A percentile compares a stretch with the other conserved stretches of the same genome.
Evolutionary conservation across 2,329 filamentous ascomycete genomes (phyloP).

Genomic region (Penicillium aurantiogriseum): DNA sequence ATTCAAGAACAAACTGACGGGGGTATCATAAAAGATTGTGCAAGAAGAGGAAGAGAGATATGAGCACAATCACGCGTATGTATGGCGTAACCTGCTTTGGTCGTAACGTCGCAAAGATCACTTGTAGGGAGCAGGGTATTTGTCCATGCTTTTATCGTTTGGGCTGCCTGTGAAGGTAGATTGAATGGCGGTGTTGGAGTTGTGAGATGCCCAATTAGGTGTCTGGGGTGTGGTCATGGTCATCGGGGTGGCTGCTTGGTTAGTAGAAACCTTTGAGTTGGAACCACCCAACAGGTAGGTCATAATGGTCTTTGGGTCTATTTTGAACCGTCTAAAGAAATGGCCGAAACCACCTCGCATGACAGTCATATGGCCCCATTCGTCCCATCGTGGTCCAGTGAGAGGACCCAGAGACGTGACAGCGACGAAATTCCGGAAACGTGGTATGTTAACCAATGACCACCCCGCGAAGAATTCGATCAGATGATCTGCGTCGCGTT

Average conservation of each 20-base stretch:
- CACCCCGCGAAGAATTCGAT: slow-evolving; percentile 42
- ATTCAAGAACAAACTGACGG: neutral
- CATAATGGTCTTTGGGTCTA: neutral
- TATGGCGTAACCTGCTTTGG: neutral
- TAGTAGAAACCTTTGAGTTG: neutral
- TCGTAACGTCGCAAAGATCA: neutral
- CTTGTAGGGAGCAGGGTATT: neutral
- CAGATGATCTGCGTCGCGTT: slow-evolving; percentile 37
- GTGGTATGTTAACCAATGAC: slow-evolving; percentile 32
- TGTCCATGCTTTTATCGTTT: neutral
- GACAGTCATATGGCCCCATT: slow-evolving; percentile 16
- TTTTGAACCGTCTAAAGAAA: slow-evolving; percentile 7
- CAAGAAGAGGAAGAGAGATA: neutral
- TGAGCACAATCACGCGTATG: neutral
- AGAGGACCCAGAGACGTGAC: slow-evolving; percentile 20
- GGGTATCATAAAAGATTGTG: neutral
- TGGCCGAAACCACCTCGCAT: neutral
- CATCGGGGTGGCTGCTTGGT: neutral
- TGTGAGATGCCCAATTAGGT: neutral
- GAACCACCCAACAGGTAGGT: neutral
- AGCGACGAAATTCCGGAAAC: slow-evolving; percentile 32
- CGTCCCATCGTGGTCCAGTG: slow-evolving; percentile 8
- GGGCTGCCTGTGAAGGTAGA: neutral
- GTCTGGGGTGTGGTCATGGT: neutral
- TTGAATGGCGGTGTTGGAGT: neutral